These are phyloP conservation scores for Metschnikowia colocasiae DNA, from an alignment of 805 yeast genomes.

Conservation along the genomic window DNA sequence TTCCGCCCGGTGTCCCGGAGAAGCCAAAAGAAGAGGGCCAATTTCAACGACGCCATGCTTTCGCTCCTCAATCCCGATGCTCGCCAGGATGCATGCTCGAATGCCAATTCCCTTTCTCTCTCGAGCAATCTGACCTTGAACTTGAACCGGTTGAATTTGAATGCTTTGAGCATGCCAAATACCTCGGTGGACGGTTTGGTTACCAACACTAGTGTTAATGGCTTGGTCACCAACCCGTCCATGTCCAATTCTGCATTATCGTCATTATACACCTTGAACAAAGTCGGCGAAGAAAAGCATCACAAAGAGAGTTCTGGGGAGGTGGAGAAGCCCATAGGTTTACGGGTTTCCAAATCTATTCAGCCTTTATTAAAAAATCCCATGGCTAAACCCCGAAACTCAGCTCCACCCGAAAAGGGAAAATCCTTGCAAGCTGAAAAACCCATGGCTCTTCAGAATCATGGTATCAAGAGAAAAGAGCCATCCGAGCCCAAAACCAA, in stretches of 20 bases:
- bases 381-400: neutral
- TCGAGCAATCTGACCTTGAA: neutral
- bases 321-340: neutral
- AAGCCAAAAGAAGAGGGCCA: neutral
- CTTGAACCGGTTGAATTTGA: neutral
- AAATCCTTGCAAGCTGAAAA: neutral
- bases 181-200: neutral
- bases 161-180: neutral
- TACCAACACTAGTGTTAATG: constrained; percentile 33
- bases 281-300: constrained; percentile 9
- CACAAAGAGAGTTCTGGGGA: neutral
- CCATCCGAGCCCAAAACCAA: neutral
- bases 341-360: neutral
- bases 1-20: constrained; percentile 36
- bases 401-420: neutral
- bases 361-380: neutral
- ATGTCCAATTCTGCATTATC: constrained; percentile 36
- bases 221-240: constrained; percentile 32
- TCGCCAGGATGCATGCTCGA: neutral
- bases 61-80: constrained; percentile 25
- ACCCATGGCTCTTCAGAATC: neutral
- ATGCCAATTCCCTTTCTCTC: neutral
- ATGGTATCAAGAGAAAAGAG: neutral
- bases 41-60: constrained; percentile 22
- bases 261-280: constrained; percentile 36